A percentile compares a stretch with the other conserved stretches of the same genome.
Conservation (phyloP, 1,284 basidiomycete genomes). For the Pterula multifida region DNA sequence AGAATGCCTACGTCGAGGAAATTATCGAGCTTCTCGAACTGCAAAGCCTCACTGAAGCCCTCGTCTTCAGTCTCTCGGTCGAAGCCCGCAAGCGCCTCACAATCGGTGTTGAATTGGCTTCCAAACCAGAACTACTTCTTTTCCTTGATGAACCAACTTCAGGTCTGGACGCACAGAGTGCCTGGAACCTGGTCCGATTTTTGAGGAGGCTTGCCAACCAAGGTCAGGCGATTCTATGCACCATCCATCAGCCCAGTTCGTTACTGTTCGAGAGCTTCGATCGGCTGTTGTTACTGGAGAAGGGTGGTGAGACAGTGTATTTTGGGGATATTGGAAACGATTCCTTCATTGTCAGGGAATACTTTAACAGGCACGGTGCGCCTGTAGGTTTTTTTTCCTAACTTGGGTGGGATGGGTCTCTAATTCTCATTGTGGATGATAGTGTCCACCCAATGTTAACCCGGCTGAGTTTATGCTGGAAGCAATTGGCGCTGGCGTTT, state of each 20-base stretch:
- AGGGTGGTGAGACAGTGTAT: conserved; percentile 64
- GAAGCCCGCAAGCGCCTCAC: conserved; percentile 82
- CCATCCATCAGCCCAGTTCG: conserved; percentile 67
- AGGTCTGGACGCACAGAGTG: conserved; percentile 73
- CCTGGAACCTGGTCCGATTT: conserved; percentile 79
- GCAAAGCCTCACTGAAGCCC: conserved; percentile 49
- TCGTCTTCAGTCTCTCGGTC: conserved; percentile 52
- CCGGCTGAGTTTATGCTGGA: conserved; percentile 55
- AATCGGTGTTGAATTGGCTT: conserved; percentile 82
- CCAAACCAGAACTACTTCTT: conserved; percentile 72
- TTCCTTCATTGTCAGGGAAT: conserved; percentile 46
- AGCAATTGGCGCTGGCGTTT: conserved; percentile 67
- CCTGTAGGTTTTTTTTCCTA: conserved; percentile 4
- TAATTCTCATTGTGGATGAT: background rate
- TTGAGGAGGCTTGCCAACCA: conserved; percentile 74
- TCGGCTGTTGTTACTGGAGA: conserved; percentile 51
- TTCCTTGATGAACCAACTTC: conserved; percentile 58
- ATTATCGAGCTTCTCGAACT: conserved; percentile 63
- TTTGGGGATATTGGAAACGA: conserved; percentile 71
- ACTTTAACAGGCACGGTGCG: conserved; percentile 61
- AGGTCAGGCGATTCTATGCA: conserved; percentile 73
- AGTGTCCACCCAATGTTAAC: conserved; percentile 48
- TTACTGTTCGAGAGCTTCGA: conserved; percentile 70
- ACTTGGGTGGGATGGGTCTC: background rate
- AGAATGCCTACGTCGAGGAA: conserved; percentile 72